Base-by-base conservation (phyloP, 495 filamentous ascomycete species). In the Elasticomyces elasticus region DNA sequence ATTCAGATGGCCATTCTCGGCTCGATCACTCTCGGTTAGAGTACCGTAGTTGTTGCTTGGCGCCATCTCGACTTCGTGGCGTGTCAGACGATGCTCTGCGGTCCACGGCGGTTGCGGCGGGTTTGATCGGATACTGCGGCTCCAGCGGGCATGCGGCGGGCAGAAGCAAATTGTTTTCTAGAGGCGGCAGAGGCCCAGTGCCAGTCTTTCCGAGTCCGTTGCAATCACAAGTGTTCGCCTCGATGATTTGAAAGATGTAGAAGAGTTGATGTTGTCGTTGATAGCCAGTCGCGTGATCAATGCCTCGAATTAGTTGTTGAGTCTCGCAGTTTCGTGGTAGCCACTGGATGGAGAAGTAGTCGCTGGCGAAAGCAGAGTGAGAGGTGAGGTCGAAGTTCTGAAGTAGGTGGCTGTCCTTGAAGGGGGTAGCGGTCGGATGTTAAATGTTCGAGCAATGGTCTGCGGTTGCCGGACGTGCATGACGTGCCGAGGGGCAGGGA, bases 11-110 rank as follows among this genome's bases (percentile, higher is more conserved):
- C 58, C 58, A 50, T 61, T 56, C 10, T 42, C 42, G 15, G 43
- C 24, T 33, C 24, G 24, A 11, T 41, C 30, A 10, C 25, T 25
- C 7, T 9, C 19, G 5, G 56, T 50, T 19, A 52, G 25, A 40
- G 52, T 52, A 1, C 58, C 58, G 53, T 60, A 60, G 47, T 31
- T 43, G 24, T 40, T 49, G 53, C 13, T 23, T 13, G 33, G 30
- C 24, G 50, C 49, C 55, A 58, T 47, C 24, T 2, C 37, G 38
- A 19, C 19, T 25, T 35, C 27, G 25, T 40, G 13, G 45, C 6
- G 20, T 9, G 15, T 28, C 46, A 20, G 46, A 31, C 17, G 46
- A 30, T 5, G 35, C 35, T 12, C 13, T 4, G 6, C 11, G 6
- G 26, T 2, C 19, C 26, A 2, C 12, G 25, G 23, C 46, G 43